Base-by-base conservation (phyloP, 2,329 filamentous ascomycete genomes). In the Tricladium varicosporioides region DNA sequence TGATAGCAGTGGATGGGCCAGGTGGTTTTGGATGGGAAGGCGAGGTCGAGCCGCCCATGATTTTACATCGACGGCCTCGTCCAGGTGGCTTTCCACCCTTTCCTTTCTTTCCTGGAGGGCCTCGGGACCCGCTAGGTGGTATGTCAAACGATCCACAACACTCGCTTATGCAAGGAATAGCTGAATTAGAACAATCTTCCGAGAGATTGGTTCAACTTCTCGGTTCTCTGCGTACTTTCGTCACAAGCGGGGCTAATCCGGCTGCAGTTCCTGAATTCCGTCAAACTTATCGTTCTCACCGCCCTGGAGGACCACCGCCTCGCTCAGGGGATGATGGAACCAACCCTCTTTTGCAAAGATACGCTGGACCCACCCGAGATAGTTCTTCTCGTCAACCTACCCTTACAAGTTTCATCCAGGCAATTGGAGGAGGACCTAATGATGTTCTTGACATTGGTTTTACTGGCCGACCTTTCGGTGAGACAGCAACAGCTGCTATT, bases 291-390 rank as follows among this genome's bases (percentile, higher is more conserved):
- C 74, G 78, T 59, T 73, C 76, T 7, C 80, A 85, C 65, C 78
- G 83, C 56, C 72, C 80, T 53, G 78, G 78, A 48, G 78, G 77
- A 33, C 59, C 64, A 42, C 59, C 75, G 16, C 76, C 81, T 32
- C 75, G 82, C 52, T 79, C 82, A 56, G 79, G 79, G 27, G 91
- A 96, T 62, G 92, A 97, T 69, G 92, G 91, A 2, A 80, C 86
- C 18, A 97, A 97, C 68, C 93, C 93, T 45, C 79, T 97, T 11
- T 83, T 97, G 53, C 88, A 92, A 62, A 87, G 90, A 55, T 72
- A 73, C 47, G 73, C 69, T 48, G 74, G 76, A 18, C 66, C 73
- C 22, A 71, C 69, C 19, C 74, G 75, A 55, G 80, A 84, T 15
- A 68, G 68, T 33, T 67, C 78, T 8, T 77, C 81, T 51, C 81